Evolutionary conservation across 257 asterid genomes (phyloP), one percentile per base, ranked within the genome.

Genomic region (Voacanga thouarsii): DNA sequence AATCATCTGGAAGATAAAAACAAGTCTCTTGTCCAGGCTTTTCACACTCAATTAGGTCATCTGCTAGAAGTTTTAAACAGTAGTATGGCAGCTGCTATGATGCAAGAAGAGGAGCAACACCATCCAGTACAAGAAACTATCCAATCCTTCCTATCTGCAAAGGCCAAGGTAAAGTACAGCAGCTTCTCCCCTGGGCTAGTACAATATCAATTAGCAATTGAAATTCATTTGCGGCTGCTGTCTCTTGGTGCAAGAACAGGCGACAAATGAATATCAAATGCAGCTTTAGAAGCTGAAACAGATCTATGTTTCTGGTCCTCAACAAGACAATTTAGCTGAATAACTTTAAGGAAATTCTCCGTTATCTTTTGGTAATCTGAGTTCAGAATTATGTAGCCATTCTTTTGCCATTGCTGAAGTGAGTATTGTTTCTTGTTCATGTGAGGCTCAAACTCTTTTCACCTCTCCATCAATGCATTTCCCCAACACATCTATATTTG

Each of bases 1-100:
- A 85, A 82, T 28, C 28, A 56, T 59, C 70, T 89, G 67, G 90
- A 89, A 83, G 90, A 82, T 33, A 71, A 66, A 67, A 89, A 85
- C 83, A 85, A 79, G 83, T 67, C 76, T 51, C 81, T 75, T n/a
- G 71, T 86, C 30, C 74, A 76, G 76, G 74, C 79, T n/a, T 83
- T 80, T 57, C 79, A 75, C 57, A 70, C 82, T 63, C 82, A 80
- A 80, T 83, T 88, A 75, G 85, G 87, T 79, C 85, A 79, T 24
- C 90, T 86, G 82, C 92, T 89, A 63, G 88, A 85, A 33, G 85
- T 80, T 75, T 77, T 86, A 49, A 69, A 82, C 19, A 78, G 80
- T 76, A 83, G 78, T 10, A 73, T 88, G 15, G 84, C 87, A 49
- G 76, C 69, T 80, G 85, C 92, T 56, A 80, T 63, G 64, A 82